Conservation (phyloP, 2,329 filamentous ascomycete genomes). For the Pseudogymnoascus sp. region DNA sequence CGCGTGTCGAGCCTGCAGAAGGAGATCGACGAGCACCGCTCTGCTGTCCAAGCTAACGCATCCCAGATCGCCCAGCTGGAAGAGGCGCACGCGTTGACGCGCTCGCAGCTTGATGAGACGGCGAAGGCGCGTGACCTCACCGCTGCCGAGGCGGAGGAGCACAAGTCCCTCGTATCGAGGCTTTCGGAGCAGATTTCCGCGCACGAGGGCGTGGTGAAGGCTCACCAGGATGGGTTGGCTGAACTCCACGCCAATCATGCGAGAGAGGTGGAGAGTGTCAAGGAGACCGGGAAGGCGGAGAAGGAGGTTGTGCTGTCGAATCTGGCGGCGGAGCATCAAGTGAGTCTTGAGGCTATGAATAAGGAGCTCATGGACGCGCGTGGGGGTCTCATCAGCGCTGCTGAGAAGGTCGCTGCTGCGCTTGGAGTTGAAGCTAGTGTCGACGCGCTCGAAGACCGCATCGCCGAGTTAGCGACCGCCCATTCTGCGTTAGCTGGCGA, state of each 20-base stretch:
- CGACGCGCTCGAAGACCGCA: slow-evolving; percentile 57
- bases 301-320: slow-evolving; percentile 49
- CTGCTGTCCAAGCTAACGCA: slow-evolving; percentile 26
- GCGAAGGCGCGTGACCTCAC: slow-evolving; percentile 19
- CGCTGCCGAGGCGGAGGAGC: slow-evolving; percentile 33
- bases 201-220: slow-evolving; percentile 49
- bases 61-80: slow-evolving; percentile 35
- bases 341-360: slow-evolving; percentile 47
- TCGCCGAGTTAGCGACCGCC: slow-evolving; percentile 46
- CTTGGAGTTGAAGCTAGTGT: slow-evolving; percentile 55
- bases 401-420: slow-evolving; percentile 52
- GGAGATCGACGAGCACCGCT: slow-evolving; percentile 30
- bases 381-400: slow-evolving; percentile 55
- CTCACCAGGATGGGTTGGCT: slow-evolving; percentile 43
- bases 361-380: slow-evolving; percentile 56
- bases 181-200: slow-evolving; percentile 51
- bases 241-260: slow-evolving; percentile 42
- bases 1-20: slow-evolving; percentile 19
- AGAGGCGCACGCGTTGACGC: background rate
- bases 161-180: slow-evolving; percentile 38
- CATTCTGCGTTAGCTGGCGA: slow-evolving; percentile 52
- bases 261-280: slow-evolving; percentile 41
- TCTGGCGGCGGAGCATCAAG: slow-evolving; percentile 52
- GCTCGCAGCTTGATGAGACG: background rate
- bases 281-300: slow-evolving; percentile 41